These are phyloP conservation scores for Rubus idaeus DNA, from an alignment of 306 rosid species.

Conservation along the genomic window DNA sequence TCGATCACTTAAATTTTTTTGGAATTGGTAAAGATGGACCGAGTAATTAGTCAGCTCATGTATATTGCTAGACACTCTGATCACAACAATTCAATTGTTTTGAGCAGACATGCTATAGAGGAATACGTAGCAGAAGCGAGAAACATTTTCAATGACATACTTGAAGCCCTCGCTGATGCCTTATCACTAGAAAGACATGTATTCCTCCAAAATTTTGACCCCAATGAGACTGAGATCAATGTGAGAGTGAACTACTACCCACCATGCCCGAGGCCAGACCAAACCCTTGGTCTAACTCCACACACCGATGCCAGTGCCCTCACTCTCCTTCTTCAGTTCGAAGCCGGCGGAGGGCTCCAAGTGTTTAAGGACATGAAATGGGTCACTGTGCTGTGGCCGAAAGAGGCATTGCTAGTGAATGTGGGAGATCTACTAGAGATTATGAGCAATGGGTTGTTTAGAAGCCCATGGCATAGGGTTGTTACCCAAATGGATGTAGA, in stretches of 20 bases:
- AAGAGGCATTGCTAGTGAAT: conserved; percentile 17
- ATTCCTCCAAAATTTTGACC: conserved; percentile 17
- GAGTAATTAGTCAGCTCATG: background rate
- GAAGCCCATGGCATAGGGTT: conserved; percentile 19
- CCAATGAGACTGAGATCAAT: conserved; percentile 4
- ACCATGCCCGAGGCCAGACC: conserved; percentile 13
- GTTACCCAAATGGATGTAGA: conserved; percentile 13
- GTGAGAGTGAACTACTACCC: conserved; percentile 24
- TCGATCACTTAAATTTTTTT: too few relatives aligned
- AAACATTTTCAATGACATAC: background rate
- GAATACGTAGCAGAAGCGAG: conserved; percentile 15
- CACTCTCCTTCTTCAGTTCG: conserved; percentile 12
- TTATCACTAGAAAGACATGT: conserved; percentile 14
- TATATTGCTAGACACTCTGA: too few relatives aligned
- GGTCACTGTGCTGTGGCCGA: background rate
- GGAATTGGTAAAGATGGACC: background rate
- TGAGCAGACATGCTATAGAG: conserved; percentile 18
- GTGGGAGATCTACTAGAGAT: conserved; percentile 14
- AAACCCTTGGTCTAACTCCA: conserved; percentile 9
- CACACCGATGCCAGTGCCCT: conserved; percentile 20
- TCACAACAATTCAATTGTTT: background rate
- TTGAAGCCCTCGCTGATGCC: background rate
- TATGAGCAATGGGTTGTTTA: conserved; percentile 15
- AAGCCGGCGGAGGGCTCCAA: conserved; percentile 8
- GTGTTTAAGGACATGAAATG: conserved; percentile 13